These are phyloP conservation scores for Penicillium sp. DNA, from an alignment of 2,329 filamentous ascomycete species.

Conservation along the genomic window DNA sequence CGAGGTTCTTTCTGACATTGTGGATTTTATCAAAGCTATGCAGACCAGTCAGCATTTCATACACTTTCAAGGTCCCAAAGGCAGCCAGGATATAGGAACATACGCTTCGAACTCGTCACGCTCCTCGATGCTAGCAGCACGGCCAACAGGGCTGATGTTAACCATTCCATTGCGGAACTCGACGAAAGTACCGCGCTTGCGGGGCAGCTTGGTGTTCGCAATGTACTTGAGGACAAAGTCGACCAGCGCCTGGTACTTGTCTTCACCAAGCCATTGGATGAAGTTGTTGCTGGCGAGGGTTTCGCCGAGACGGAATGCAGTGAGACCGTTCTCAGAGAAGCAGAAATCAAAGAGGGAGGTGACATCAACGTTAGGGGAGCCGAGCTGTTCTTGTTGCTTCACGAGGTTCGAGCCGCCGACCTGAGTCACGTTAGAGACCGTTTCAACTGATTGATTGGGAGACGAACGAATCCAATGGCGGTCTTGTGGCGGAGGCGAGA, in stretches of 20 bases:
- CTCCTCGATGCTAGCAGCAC: conserved; percentile 81
- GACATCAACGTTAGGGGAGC: conserved; percentile 67
- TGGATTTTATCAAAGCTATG: conserved; percentile 71
- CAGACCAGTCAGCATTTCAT: conserved; percentile 11
- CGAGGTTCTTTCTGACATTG: conserved; percentile 74
- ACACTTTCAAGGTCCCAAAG: background rate
- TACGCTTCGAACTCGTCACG: conserved; percentile 73
- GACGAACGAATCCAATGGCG: conserved; percentile 35
- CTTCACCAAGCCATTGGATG: conserved; percentile 89
- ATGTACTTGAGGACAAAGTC: conserved; percentile 63
- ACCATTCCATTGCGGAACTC: conserved; percentile 69
- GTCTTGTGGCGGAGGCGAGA: conserved; percentile 68
- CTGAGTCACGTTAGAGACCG: conserved; percentile 30
- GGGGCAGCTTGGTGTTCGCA: conserved; percentile 60
- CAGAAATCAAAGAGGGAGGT: conserved; percentile 93
- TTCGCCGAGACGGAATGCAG: conserved; percentile 80
- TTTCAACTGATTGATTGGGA: background rate
- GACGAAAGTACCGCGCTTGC: conserved; percentile 67
- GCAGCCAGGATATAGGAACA: conserved; percentile 13
- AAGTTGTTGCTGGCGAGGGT: conserved; percentile 78
- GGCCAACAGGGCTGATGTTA: conserved; percentile 64
- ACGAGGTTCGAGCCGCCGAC: conserved; percentile 85
- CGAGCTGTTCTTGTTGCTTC: conserved; percentile 97
- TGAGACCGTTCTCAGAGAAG: conserved; percentile 96
- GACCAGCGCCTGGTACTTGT: conserved; percentile 64